A percentile compares a stretch with the other conserved stretches of the same genome.
Evolutionary conservation across 2,329 filamentous ascomycete genomes (phyloP).

Genomic region (Cladosporium oxysporum): DNA sequence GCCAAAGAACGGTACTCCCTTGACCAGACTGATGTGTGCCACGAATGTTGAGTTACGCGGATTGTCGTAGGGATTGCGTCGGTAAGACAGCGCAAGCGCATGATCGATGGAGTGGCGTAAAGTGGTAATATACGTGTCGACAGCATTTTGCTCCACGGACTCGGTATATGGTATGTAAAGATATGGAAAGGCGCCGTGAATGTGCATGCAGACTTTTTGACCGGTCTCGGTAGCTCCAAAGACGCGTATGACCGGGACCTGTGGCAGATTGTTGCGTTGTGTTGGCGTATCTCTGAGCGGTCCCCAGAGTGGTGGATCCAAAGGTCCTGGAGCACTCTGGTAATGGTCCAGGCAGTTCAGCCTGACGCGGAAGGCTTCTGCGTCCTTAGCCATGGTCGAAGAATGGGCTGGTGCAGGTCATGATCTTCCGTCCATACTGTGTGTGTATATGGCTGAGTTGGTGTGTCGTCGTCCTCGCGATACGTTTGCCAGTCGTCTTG

Average conservation of each 20-base stretch:
- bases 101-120: conserved; percentile 88
- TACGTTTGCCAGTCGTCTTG: neutral
- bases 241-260: conserved; percentile 81
- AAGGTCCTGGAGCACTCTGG: conserved; percentile 73
- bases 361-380: conserved; percentile 71
- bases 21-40: conserved; percentile 86
- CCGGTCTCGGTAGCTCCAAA: conserved; percentile 94
- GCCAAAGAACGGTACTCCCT: conserved; percentile 93
- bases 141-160: conserved; percentile 46
- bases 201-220: conserved; percentile 92
- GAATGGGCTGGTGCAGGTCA: conserved; percentile 27
- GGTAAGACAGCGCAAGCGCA: conserved; percentile 82
- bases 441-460: neutral
- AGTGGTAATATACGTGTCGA: conserved; percentile 72
- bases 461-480: neutral
- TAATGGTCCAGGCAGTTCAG: conserved; percentile 97
- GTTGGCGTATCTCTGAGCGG: conserved; percentile 59
- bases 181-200: conserved; percentile 95
- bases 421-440: conserved; percentile 23
- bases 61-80: conserved; percentile 69
- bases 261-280: conserved; percentile 62
- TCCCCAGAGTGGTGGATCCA: conserved; percentile 71
- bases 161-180: conserved; percentile 65
- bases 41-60: conserved; percentile 69
- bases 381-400: conserved; percentile 34